Evolutionary conservation across 129 eudicot genomes (phyloP), one percentile per base, ranked within the genome.

Genomic region (Apium graveolens): DNA sequence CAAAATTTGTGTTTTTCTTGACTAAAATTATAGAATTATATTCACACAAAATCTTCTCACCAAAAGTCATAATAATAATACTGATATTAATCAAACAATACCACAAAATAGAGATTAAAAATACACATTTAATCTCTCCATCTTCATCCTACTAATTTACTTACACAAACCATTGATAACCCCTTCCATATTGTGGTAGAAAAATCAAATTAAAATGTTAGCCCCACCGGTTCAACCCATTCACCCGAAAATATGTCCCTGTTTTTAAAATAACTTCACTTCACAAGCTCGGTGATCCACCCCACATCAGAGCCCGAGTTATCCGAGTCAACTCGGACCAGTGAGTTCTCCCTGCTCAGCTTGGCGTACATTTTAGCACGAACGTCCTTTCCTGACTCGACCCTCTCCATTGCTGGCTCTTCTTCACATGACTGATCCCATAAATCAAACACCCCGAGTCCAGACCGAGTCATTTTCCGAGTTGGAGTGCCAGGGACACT

Each of bases 371-470:
- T 89, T 79, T 75, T 89, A 0, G 96, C 99, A 20, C 99, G 80
- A 0, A 96, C 72, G 11, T 83, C 93, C 76, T 85, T 86, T 3
- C 99, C 99, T 0, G 97, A 92, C 81, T 96, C 99, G 3, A 96
- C 99, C 12, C 99, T n/a, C 80, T 96, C 99, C 99, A 96, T 96
- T 20, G 45, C 81, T 11, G 90, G 91, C 81, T 92, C 98, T 78
- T 94, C 98, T 16, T 73, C 87, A 27, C 84, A 51, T 0, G 72
- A 31, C 11, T 73, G 29, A 2, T 85, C 91, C 97, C 96, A 90
- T 0, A 62, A 11, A 24, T 91, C 96, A 51, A 89, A 86, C 13
- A 71, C 53, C 34, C 83, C 81, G 26, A 78, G 73, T 5, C 88
- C 87, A 1, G 86, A 62, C 18, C 90, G 87, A 57, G 82, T 45